Base-by-base conservation (phyloP, 305 asterid genomes). In the Fraxinus sp. region DNA sequence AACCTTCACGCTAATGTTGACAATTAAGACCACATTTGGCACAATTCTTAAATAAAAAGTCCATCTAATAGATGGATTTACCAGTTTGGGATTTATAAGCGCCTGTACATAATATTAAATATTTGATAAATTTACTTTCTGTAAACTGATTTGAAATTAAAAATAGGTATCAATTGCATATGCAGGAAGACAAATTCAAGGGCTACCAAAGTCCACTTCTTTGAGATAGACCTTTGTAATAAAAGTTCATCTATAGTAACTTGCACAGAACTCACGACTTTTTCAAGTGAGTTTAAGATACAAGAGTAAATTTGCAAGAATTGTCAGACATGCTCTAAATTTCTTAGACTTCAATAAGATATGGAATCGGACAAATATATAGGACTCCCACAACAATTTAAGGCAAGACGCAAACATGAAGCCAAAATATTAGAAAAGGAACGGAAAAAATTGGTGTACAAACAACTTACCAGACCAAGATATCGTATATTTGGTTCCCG, bases 401-500 rank as follows among this genome's bases (percentile, higher is more conserved):
- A 80, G 41, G 49, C 46, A 78, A 76, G 49, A 24, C 68, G 75
- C 73, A 81, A 39, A 44, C 76, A 39, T 28, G 68, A 32, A 78
- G 81, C 16, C 62, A 76, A 52, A 72, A 36, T 30, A 79, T 66
- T 76, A 79, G 49, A 74, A 32, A 83, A 84, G 44, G 72, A 82
- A 35, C 64, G 46, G 24, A 84, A 68, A 76, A 68, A 32, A 5
- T 20, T 20, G 74, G 79, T 77, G 78, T 82, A 79, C 36, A 14
- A 32, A 70, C 82, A 72, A 85, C 97, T 91, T 87, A 95, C 99
- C 98, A 97, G 84, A 85, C 99, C 99, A 87, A 97, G 99, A 90
- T 97, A 95, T 41, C 99, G 93, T 82, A 97, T 97, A 90, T 97
- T 97, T 87, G 99, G 99, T 86, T 97, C 99, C 18, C 99, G 98